Evolutionary conservation across 345 rosid species (phyloP), one percentile per base, ranked within the genome.

Genomic region (Trapa incisa): DNA sequence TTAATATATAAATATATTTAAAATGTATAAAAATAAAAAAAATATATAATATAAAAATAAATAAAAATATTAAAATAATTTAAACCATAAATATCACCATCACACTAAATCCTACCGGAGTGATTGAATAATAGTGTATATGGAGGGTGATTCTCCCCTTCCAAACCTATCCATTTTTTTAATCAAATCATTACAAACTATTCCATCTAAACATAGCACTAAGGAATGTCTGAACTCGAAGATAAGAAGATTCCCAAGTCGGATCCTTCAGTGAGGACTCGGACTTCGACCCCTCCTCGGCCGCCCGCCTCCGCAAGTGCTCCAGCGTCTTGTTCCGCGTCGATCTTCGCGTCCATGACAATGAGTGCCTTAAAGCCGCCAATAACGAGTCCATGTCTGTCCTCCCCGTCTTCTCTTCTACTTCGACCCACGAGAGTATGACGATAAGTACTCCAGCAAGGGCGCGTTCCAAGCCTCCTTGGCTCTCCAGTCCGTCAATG

Each of bases 281-380:
- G n/a, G n/a, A n/a, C n/a, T n/a, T 84, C 13, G 99, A 95, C 71
- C 98, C 99, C 53, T 84, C 89, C 72, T 84, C 81, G 68, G 89
- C 86, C 65, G 96, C 94, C 35, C 88, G 78, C 63, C 73, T 92
- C 61, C 99, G 97, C 22, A 93, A 96, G 50, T 83, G 94, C 57
- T 70, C 96, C 81, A 71, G 91, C 68, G 93, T 89, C 47, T 89
- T 96, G 96, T 89, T 91, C 81, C 97, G 99, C 5, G 88, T 86
- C 56, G 99, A 95, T 81, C 80, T 95, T 57, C 96, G 99, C 16
- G 88, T 89, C 66, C 88, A 89, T 56, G 99, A 95, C 81, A 95
- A 95, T 64, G 98, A 91, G 70, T 86, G 84, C 73, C 96, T 95
- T 68, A 81, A 65, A 77, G 66, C 96, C 1, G 99, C 98, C 71